Evolutionary conservation across 163 green algal genomes (phyloP).

Genomic region (Chlamydomonas reinhardtii): DNA sequence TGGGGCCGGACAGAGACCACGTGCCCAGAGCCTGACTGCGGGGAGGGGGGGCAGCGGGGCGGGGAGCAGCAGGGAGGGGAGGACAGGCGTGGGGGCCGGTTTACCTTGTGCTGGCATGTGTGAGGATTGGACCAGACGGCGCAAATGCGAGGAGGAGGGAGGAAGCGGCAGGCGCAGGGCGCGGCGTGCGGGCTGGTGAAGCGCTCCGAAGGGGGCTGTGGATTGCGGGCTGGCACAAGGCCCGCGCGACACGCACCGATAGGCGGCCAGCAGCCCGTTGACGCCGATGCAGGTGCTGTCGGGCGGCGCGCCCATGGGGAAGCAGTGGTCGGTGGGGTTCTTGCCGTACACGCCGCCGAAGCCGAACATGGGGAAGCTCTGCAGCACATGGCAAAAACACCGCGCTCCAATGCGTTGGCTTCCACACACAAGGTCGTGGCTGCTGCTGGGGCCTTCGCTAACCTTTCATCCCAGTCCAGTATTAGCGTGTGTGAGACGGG

Average conservation of each 20-base stretch:
- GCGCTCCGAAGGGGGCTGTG: no score
- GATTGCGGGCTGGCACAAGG: no score
- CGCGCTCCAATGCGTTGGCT: neutral
- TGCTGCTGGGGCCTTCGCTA: no score
- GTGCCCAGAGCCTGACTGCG: constrained; percentile 55
- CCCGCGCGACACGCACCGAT: constrained; percentile 54
- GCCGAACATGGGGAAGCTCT: constrained; percentile 65
- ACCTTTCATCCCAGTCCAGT: no score
- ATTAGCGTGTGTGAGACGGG: no score
- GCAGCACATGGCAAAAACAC: neutral
- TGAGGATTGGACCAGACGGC: no score
- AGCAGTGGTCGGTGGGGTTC: constrained; percentile 67
- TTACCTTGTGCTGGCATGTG: no score
- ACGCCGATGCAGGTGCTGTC: constrained; percentile 58
- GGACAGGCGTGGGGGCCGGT: no score
- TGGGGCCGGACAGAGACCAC: constrained; percentile 68
- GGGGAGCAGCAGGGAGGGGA: neutral
- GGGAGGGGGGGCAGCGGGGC: neutral
- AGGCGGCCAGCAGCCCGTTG: constrained; percentile 64
- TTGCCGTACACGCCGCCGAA: constrained; percentile 63
- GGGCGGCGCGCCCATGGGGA: constrained; percentile 49
- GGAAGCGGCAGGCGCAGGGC: no score
- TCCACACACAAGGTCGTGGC: no score
- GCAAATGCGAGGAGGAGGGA: no score
- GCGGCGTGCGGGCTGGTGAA: no score